Conservation (phyloP, 2,329 filamentous ascomycete genomes). For the Neophaeococcomyces aloes region DNA sequence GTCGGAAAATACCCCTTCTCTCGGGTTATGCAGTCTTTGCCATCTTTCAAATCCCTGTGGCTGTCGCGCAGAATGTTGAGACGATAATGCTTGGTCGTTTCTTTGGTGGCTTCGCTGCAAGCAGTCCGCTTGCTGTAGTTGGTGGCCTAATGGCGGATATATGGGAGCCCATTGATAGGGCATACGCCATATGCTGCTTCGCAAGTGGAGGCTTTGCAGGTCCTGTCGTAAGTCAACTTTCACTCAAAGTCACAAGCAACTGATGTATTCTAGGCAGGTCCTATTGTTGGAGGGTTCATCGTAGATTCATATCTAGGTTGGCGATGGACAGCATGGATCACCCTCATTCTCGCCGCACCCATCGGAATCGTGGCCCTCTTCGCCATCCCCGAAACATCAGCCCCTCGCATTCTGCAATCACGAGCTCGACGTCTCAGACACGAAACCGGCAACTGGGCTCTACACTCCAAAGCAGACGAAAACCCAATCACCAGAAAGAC, state of each 20-base stretch:
- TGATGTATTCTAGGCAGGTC: constrained; percentile 36
- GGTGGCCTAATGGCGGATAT: constrained; percentile 42
- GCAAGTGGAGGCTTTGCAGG: constrained; percentile 39
- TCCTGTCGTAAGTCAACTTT: constrained; percentile 26
- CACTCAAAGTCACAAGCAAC: background rate
- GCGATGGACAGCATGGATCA: constrained; percentile 49
- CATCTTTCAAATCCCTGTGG: constrained; percentile 47
- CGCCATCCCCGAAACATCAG: constrained; percentile 44
- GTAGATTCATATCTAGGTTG: constrained; percentile 42
- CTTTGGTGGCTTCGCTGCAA: constrained; percentile 43
- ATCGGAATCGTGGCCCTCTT: constrained; percentile 36
- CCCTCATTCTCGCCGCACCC: constrained; percentile 37
- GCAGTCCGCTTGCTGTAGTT: constrained; percentile 41
- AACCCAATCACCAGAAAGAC: constrained; percentile 29
- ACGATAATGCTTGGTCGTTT: constrained; percentile 48
- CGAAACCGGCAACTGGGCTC: constrained; percentile 38
- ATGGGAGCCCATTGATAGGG: constrained; percentile 39
- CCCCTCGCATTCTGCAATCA: constrained; percentile 37
- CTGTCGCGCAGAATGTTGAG: constrained; percentile 42
- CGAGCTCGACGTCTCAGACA: constrained; percentile 40
- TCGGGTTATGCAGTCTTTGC: constrained; percentile 39
- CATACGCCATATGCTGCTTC: constrained; percentile 37
- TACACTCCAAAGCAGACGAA: constrained; percentile 38
- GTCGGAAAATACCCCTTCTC: constrained; percentile 41
- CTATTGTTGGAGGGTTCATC: constrained; percentile 43